Base-by-base conservation (phyloP, 2,329 filamentous ascomycete genomes). In the Metarhizium sp. region DNA sequence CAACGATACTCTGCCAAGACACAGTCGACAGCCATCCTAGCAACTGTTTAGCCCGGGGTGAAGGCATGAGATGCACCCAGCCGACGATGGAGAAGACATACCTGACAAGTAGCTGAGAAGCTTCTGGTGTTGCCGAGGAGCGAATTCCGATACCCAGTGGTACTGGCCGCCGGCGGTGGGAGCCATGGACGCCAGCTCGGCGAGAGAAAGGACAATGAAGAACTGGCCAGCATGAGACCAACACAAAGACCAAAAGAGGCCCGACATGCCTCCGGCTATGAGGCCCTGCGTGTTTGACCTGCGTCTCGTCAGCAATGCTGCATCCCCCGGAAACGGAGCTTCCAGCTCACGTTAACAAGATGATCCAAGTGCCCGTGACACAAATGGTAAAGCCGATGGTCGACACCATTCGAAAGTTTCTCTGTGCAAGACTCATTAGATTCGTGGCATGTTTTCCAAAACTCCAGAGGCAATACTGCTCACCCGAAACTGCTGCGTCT, bases 81-180 rank as follows among this genome's bases (percentile, higher is more conserved):
- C 5, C 11, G 14, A 11, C 13, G 2, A 5, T 2, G n/a, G 5
- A 11, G 14, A 30, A 63, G 25, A 29, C 51, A 3, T 34, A 55
- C 57, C 57, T 1, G 57, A 57, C 29, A 59, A 18, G 61, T 83
- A 85, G 57, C 77, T 80, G 1, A 82, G 66, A 40, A 78, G 72
- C 55, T 77, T 80, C 59, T 82, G 78, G 54, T 73, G 70, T 50
- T 68, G 63, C 0, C 64, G 67, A 0, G 78, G 75, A 0, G 78
- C 73, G 57, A 81, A 80, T 53, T 80, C 77, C 1, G 74, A 80
- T 1, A 81, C 78, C 78, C 78, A 82, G 59, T 81, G 78, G 58
- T 82, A 82, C 61, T 83, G 79, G 1, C 80, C 80, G 16, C 80
- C 79, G 4, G 75, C 74, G 0, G 78, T 83, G 0, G 80, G 80